Evolutionary conservation across 2,329 filamentous ascomycete species (phyloP).

Genomic region (Daldinia sp.): DNA sequence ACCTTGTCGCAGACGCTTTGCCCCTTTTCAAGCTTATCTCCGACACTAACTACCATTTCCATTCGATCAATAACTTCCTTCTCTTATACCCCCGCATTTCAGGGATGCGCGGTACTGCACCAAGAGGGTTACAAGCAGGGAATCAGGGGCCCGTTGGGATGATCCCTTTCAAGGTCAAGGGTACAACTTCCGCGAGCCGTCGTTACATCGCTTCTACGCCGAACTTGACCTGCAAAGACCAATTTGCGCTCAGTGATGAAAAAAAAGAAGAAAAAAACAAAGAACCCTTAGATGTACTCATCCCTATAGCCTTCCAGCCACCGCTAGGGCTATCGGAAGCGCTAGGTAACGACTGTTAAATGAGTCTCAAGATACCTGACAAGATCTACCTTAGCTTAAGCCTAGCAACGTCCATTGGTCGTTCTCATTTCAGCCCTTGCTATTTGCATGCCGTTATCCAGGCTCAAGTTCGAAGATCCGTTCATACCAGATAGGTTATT

Average conservation of each 20-base stretch:
- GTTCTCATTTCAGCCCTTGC: conserved; percentile 7
- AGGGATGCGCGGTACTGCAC: conserved; percentile 38
- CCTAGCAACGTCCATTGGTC: conserved; percentile 9
- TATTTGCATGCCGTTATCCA: conserved; percentile 5
- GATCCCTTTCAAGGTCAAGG: conserved; percentile 43
- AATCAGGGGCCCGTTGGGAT: conserved; percentile 38
- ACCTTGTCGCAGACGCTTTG: conserved; percentile 20
- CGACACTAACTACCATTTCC: conserved; percentile 35
- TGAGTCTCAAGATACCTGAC: conserved; percentile 6
- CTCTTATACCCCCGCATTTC: conserved; percentile 40
- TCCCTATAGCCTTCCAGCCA: conserved; percentile 6
- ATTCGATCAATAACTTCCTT: conserved; percentile 28
- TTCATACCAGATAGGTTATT: conserved; percentile 9
- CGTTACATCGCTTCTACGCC: conserved; percentile 41
- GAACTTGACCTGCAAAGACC: conserved; percentile 29
- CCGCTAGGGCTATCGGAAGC: conserved; percentile 6
- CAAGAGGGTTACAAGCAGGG: conserved; percentile 31
- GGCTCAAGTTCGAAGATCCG: conserved; percentile 22
- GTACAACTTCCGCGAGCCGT: conserved; percentile 46
- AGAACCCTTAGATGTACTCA: conserved; percentile 10
- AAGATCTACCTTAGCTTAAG: conserved; percentile 4
- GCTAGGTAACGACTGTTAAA: conserved; percentile 3
- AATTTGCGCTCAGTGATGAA: conserved; percentile 22
- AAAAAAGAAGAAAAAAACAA: too few relatives aligned
- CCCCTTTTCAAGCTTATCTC: conserved; percentile 44